Base-by-base conservation (phyloP, 2,329 filamentous ascomycete species). In the Acrocalymma vagum region DNA sequence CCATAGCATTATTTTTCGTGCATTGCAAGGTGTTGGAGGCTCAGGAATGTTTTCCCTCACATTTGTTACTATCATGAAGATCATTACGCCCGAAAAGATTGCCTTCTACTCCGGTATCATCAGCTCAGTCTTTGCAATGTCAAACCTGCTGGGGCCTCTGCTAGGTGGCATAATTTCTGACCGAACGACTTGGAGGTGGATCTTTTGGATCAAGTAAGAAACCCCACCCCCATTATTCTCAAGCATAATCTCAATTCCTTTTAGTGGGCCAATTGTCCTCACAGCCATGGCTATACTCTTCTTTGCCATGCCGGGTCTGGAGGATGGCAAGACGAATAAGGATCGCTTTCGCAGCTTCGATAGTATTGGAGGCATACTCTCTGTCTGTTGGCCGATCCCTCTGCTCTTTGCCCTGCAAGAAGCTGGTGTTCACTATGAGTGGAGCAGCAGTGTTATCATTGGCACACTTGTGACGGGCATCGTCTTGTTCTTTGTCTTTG, bases 21-120 rank as follows among this genome's bases (percentile, higher is more conserved):
- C 65, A 6, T 59, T 67, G 10, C 75, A 78, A 53, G 76, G 76
- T 7, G 62, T 78, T 1, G 75, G 76, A 6, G 75, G 69, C 8
- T 77, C 74, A 2, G 76, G 73, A 0, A 72, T 77, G n/a, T 77
- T 75, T 45, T 70, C 73, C 4, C 62, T 79, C 25, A 67, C 69
- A 3, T 66, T 65, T 33, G 62, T 68, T 4, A 39, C 58, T 5
- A 57, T 65, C 13, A 48, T 67, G 41, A 62, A 65, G 37, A 45
- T 65, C 15, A 39, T 63, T 23, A 45, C 48, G 1, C 62, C 61
- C 6, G 57, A 63, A 22, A 63, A 65, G 29, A 51, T 63, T 29
- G 60, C 52, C 61, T 46, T 74, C 67, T 51, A 62, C 62, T 48
- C 63, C 6, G 65, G 63, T 3, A 28, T 67, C 3, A 53, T 65